Evolutionary conservation across 805 yeast species (phyloP), one percentile per base, ranked within the genome.

Genomic region (Kazachstania martiniae): DNA sequence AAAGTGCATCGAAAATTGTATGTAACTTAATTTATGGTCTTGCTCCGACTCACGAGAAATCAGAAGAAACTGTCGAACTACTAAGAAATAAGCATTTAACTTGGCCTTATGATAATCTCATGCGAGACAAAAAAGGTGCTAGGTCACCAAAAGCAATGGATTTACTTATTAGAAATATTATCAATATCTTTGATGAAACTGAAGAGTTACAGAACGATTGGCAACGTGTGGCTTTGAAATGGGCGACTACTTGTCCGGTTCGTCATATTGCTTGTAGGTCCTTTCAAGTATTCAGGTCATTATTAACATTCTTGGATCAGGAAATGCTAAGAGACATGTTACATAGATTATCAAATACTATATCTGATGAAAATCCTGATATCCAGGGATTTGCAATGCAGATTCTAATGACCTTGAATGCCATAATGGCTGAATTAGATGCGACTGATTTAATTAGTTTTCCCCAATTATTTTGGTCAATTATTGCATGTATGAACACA

Each of bases 161-260:
- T 44, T 51, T 65, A 8, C 58, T 87, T 39, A 75, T 82, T 3
- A 60, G 86, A 38, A 69, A 71, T 35, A 67, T 80, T 2, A 52
- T 85, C 23, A 70, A 66, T 16, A 65, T 81, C 1, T 74, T 85
- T 43, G 59, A 65, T 0, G 54, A 64, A 0, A 56, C 60, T 16
- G 70, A 76, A 1, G 57, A 47, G 9, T 61, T 86, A 25, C 93
- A 80, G 50, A 70, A 70, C 26, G 82, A 78, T 31, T 91, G 98
- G 98, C 78, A 94, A 31, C 62, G 77, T 21, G 74, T 72, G 3
- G 79, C 97, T 0, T 63, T 93, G 22, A 66, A 70, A 18, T 91
- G 98, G 98, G 96, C 98, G 0, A 91, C 98, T 0, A 78, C 95
- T 1, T 91, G 97, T 61, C 93, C 96, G 2, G 97, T 89, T 2